These are phyloP conservation scores for Balakata baccata DNA, from an alignment of 345 rosid species.

Conservation along the genomic window DNA sequence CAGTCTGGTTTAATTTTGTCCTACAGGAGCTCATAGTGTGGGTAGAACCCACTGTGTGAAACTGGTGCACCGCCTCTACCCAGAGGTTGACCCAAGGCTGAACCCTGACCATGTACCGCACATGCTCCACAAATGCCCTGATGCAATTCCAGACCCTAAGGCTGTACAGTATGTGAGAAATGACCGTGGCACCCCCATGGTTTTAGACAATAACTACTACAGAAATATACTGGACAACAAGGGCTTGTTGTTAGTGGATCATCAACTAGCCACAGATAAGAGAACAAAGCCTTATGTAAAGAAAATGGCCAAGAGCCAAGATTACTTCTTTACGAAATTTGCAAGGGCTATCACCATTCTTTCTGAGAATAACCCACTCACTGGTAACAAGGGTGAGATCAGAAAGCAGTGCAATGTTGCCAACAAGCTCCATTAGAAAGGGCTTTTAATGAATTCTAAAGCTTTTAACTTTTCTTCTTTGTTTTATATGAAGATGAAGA, in stretches of 20 bases:
- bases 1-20: conserved; percentile 13
- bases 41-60: conserved; percentile 95
- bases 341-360: conserved; percentile 74
- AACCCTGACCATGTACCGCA: conserved; percentile 82
- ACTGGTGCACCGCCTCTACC: conserved; percentile 87
- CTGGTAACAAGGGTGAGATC: conserved; percentile 88
- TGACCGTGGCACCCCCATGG: conserved; percentile 93
- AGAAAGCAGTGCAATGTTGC: conserved; percentile 81
- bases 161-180: conserved; percentile 94
- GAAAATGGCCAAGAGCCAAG: conserved; percentile 93
- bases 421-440: conserved; percentile 67
- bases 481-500: conserved; percentile 18
- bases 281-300: conserved; percentile 81
- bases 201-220: conserved; percentile 90
- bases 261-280: conserved; percentile 81
- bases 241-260: conserved; percentile 84
- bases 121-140: conserved; percentile 95
- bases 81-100: conserved; percentile 69
- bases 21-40: conserved; percentile 81
- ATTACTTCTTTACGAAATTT: conserved; percentile 90
- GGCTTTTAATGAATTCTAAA: not conserved
- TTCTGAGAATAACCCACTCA: conserved; percentile 92
- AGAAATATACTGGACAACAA: conserved; percentile 91
- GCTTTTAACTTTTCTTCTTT: conserved; percentile 11
- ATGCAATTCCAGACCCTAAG: conserved; percentile 90